Evolutionary conservation across 192 early-diverging fungal species (phyloP).

Genomic region (Martensiomyces pterosporus): DNA sequence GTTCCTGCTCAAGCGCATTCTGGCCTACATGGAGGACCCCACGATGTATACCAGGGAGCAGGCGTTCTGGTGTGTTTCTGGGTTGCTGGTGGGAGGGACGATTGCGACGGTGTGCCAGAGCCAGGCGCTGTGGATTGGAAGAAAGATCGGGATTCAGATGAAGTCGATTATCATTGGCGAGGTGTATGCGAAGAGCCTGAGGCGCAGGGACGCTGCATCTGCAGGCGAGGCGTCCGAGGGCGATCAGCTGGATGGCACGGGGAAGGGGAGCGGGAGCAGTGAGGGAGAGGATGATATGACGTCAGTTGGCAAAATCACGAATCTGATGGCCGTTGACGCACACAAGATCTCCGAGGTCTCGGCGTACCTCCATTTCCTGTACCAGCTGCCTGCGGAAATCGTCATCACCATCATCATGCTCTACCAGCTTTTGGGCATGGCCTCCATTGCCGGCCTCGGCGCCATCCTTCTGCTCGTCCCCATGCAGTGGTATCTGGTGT

Average conservation of each 20-base stretch:
- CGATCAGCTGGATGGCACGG: neutral
- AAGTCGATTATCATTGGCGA: conserved; percentile 63
- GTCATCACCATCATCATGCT: conserved; percentile 62
- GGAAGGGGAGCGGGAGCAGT: conserved; percentile 2
- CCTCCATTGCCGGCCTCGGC: conserved; percentile 69
- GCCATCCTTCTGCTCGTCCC: conserved; percentile 63
- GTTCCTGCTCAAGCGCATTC: conserved; percentile 55
- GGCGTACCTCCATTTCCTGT: conserved; percentile 57
- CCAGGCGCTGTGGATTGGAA: conserved; percentile 67
- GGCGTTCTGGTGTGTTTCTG: conserved; percentile 61
- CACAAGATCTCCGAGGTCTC: conserved; percentile 58
- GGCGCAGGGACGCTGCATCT: conserved; percentile 49
- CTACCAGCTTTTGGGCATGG: conserved; percentile 71
- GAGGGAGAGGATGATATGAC: conserved; percentile 29
- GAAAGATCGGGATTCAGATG: conserved; percentile 62
- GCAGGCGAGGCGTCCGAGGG: conserved; percentile 6
- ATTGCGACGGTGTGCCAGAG: conserved; percentile 55
- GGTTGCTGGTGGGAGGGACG: conserved; percentile 51
- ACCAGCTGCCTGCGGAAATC: conserved; percentile 60
- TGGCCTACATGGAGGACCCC: conserved; percentile 58
- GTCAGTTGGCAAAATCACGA: conserved; percentile 62
- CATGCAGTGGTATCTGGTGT: conserved; percentile 50
- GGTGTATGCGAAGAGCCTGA: conserved; percentile 66
- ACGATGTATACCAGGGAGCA: conserved; percentile 46
- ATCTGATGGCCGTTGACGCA: conserved; percentile 69